Conservation (phyloP, 2,329 filamentous ascomycete genomes). For the Curvularia eragrostidis region DNA sequence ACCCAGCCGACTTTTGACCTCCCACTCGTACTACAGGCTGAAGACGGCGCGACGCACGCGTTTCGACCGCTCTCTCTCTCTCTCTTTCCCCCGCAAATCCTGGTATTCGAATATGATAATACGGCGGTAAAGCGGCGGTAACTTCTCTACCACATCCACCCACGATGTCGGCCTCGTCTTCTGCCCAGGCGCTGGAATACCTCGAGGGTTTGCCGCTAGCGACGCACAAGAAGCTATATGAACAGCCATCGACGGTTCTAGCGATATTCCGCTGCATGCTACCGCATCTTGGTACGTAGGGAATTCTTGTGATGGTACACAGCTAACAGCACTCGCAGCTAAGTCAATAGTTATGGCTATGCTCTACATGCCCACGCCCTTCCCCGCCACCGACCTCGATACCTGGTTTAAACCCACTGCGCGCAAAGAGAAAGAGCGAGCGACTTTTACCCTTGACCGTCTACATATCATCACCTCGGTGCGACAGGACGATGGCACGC, state of each 20-base stretch:
- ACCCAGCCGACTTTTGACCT: slow-evolving; percentile 4
- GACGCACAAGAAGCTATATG: slow-evolving; percentile 90
- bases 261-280: slow-evolving; percentile 98
- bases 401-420: slow-evolving; percentile 79
- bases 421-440: slow-evolving; percentile 79
- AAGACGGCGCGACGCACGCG: slow-evolving; percentile 21
- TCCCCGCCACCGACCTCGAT: slow-evolving; percentile 82
- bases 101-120: slow-evolving; percentile 42
- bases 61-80: slow-evolving; percentile 10
- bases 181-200: slow-evolving; percentile 78
- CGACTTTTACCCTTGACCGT: slow-evolving; percentile 78
- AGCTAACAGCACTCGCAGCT: slow-evolving; percentile 59
- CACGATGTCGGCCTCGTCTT: slow-evolving; percentile 61
- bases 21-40: slow-evolving; percentile 9
- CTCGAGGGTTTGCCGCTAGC: slow-evolving; percentile 89
- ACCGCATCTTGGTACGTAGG: slow-evolving; percentile 75
- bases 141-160: slow-evolving; percentile 41
- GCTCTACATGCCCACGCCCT: slow-evolving; percentile 84
- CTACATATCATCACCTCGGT: slow-evolving; percentile 80
- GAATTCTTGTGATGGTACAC: background rate
- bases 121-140: slow-evolving; percentile 27
- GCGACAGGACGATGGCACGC: slow-evolving; percentile 64
- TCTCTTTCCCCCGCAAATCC: too few species aligned
- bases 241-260: slow-evolving; percentile 92
- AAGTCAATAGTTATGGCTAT: slow-evolving; percentile 97